A percentile compares a stretch with the other conserved stretches of the same genome.
Conservation (phyloP, 164 flowering plant species). For the Chloranthus sessilifolius region DNA sequence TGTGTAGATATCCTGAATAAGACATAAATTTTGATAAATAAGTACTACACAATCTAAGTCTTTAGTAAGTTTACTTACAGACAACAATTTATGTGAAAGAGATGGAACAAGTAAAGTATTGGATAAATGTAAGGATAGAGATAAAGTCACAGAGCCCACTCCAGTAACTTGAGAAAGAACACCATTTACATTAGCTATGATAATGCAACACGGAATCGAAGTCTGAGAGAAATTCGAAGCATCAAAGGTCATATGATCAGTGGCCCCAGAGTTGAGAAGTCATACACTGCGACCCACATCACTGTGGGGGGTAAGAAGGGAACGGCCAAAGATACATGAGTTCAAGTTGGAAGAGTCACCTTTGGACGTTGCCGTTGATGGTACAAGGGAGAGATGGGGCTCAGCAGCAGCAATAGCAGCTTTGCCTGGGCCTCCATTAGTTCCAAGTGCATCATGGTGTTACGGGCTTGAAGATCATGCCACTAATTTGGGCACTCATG, state of each 20-base stretch:
- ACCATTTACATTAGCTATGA: no score
- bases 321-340: neutral
- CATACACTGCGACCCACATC: neutral
- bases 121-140: no score
- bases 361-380: neutral
- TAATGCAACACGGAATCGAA: no score
- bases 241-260: conserved; percentile 5
- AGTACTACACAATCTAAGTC: no score
- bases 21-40: conserved; percentile 4
- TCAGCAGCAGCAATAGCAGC: neutral
- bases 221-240: no score
- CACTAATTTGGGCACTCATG: conserved; percentile 4
- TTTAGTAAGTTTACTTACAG: neutral
- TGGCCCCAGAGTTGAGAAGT: no score
- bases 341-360: neutral
- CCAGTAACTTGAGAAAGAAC: no score
- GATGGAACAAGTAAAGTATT: conserved; percentile 1
- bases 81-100: neutral
- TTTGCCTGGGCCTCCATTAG: neutral
- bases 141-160: no score
- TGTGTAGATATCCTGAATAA: conserved; percentile 8
- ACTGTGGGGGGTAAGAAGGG: neutral
- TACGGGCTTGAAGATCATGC: neutral
- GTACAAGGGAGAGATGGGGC: neutral
- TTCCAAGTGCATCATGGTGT: neutral